Evolutionary conservation across 129 eudicot genomes (phyloP), one percentile per base, ranked within the genome.

Genomic region (Scalesia atractyloides): DNA sequence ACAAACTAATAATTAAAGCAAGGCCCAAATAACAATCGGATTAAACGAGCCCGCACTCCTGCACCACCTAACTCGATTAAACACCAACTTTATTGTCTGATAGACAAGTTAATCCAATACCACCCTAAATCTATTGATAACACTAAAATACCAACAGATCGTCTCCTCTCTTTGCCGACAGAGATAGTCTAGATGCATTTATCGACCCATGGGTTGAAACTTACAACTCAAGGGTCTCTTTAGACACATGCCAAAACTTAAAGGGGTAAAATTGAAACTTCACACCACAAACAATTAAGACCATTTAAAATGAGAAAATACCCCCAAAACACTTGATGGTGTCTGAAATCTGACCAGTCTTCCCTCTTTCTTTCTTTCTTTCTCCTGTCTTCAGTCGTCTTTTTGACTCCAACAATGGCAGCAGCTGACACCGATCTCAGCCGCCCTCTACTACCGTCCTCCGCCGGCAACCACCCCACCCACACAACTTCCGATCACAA

Each of bases 401-500:
- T 60, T 65, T 57, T 64, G 44, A 64, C 70, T 36, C 62, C 72
- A 73, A 20, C 84, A 67, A 76, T 76, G 81, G 43, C 82, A 19
- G 39, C 65, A 19, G 39, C 65, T 44, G 65, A 61, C 68, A 63
- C 77, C 82, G 82, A 78, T 71, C 82, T 78, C 68, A 53, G 58
- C 13, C 72, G 67, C 17, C 83, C 89, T 7, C 37, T 75, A 4
- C 67, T 63, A 59, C 58, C n/a, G 41, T 37, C 46, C 46, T 41
- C 46, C 10, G 46, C 33, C 77, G 59, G 72, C 81, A 82, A 73
- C 84, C 14, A 73, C 73, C 67, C 51, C 5, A 70, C 70, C 59
- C 85, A 86, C 74, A 63, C 82, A 64, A 52, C 41, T 37, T 52
- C 74, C 49, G 80, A 75, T 10, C 68, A 70, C 52, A 74, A 61